Base-by-base conservation (phyloP, 495 filamentous ascomycete species). In the Emericellopsis terricola region DNA sequence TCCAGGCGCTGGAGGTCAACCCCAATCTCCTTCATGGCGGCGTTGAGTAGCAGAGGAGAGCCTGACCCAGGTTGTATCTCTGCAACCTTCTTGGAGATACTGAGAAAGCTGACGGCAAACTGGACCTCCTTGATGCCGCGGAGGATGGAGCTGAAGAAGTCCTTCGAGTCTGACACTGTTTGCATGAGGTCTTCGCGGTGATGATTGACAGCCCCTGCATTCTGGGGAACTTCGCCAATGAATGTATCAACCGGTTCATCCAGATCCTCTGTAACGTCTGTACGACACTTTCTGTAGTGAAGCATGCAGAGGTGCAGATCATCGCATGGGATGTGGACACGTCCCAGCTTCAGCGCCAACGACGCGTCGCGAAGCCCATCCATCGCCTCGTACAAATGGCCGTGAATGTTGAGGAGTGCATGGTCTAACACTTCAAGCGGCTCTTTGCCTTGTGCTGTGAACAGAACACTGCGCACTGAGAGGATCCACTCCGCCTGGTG, bases 71-170 rank as follows among this genome's bases (percentile, higher is more conserved):
- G 57, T 41, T 75, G 71, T 30, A 80, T 54, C 8, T 69, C 59
- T 18, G 71, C 62, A 19, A 96, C 63, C 40, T 70, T 71, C 48
- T 79, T 84, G 15, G 84, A 83, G 39, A 96, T 55, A 8, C 87
- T 75, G 44, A 94, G 70, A 52, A 87, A 92, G 55, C 89, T 91
- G 51, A 94, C 65, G 4, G 89, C 89, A 46, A 96, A 81, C 56
- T 96, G 89, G 11, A 99, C 76, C 51, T 96, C 89, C 49, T 93
- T 86, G 29, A 99, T 81, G 24, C 89, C 89, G 32, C 81, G 75
- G 15, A 99, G 64, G 17, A 94, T 69, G 4, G 87, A 94, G 49
- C 79, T 81, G 24, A 83, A 68, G 43, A 99, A 86, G 36, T 93
- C 86, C 44, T 82, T 92, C 0, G 82, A 94, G 44, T 94, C 87